These are phyloP conservation scores for Candida tropicalis DNA, from an alignment of 1,139 yeast species.

Conservation along the genomic window DNA sequence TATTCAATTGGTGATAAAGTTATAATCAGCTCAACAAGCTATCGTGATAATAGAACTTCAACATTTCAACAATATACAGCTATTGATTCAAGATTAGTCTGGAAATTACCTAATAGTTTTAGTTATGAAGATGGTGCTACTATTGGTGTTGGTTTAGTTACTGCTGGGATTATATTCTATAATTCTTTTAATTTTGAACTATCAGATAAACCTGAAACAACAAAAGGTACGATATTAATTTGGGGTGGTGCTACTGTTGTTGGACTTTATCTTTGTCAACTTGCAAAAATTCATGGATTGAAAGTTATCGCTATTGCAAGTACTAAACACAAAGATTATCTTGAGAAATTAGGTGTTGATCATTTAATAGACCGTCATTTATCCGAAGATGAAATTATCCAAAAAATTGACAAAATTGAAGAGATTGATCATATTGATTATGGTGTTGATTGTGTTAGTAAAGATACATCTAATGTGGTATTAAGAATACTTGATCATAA, in stretches of 20 bases:
- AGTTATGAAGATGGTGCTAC: conserved; percentile 45
- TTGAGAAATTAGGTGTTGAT: conserved; percentile 41
- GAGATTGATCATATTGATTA: conserved; percentile 23
- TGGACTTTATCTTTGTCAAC: conserved; percentile 43
- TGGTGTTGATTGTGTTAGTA: conserved; percentile 50
- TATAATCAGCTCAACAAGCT: conserved; percentile 46
- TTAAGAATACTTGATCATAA: conserved; percentile 25
- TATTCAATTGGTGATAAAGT: conserved; percentile 34
- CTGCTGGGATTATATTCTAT: conserved; percentile 42
- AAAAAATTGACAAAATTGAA: conserved; percentile 16
- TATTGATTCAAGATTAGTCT: conserved; percentile 44
- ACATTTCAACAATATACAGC: conserved; percentile 51
- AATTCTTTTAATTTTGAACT: conserved; percentile 30
- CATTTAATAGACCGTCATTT: conserved; percentile 39
- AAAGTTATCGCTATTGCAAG: conserved; percentile 46
- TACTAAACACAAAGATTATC: conserved; percentile 29
- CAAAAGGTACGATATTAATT: conserved; percentile 29
- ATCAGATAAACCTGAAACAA: conserved; percentile 2
- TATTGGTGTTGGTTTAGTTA: conserved; percentile 50
- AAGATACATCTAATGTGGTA: conserved; percentile 37
- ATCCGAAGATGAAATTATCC: conserved; percentile 23
- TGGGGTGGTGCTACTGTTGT: conserved; percentile 56
- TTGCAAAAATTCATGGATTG: conserved; percentile 41
- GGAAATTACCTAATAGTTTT: conserved; percentile 37
- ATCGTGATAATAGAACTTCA: conserved; percentile 48